Evolutionary conservation across 2,329 filamentous ascomycete species (phyloP).

Genomic region (Aureobasidium sp.): DNA sequence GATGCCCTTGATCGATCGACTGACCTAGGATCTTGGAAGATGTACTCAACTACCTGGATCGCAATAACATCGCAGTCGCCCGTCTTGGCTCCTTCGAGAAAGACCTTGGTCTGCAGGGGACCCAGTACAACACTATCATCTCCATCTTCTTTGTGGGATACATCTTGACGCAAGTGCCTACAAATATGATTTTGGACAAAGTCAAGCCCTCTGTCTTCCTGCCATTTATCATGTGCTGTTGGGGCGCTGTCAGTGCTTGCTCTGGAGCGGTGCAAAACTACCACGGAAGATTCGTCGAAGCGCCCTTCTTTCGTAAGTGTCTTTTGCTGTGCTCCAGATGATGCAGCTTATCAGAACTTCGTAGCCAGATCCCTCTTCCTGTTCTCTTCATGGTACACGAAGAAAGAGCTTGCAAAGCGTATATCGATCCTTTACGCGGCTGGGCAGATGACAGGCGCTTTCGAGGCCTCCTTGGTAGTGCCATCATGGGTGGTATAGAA

Average conservation of each 20-base stretch:
- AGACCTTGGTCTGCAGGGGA: constrained; percentile 49
- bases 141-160: constrained; percentile 54
- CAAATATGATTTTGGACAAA: constrained; percentile 32
- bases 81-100: constrained; percentile 51
- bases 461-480: constrained; percentile 40
- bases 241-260: constrained; percentile 33
- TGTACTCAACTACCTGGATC: constrained; percentile 65
- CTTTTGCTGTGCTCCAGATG: neutral
- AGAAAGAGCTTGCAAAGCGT: constrained; percentile 54
- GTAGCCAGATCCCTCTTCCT: constrained; percentile 30
- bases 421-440: constrained; percentile 41
- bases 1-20: neutral
- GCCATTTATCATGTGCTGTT: constrained; percentile 27
- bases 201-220: constrained; percentile 30
- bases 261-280: constrained; percentile 31
- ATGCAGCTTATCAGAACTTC: constrained; percentile 14
- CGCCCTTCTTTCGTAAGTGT: constrained; percentile 30
- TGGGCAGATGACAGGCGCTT: constrained; percentile 42
- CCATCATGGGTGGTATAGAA: constrained; percentile 23
- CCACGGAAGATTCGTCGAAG: constrained; percentile 36
- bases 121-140: constrained; percentile 51
- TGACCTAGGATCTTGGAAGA: neutral
- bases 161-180: constrained; percentile 49
- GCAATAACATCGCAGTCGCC: constrained; percentile 55
- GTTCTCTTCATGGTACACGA: constrained; percentile 41